Percentiles rank a stretch among this genome's conserved stretches.
Conservation (phyloP, 768 basidiomycete genomes). For the Mrakia blollopis region DNA sequence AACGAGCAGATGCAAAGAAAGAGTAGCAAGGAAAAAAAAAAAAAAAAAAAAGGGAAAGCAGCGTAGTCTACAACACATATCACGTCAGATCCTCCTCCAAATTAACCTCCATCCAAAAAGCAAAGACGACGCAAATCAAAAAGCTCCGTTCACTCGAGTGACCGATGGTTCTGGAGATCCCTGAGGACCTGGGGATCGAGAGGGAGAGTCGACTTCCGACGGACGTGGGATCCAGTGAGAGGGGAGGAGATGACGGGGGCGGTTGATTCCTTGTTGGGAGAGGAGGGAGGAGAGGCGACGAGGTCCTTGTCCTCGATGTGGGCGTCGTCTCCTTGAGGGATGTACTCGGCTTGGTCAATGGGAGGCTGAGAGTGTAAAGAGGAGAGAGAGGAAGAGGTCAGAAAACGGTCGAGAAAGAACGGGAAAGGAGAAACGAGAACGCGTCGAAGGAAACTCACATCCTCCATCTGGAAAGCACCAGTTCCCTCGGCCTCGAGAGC, state of each 20-base stretch:
- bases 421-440: slow-evolving; percentile 45
- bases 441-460: slow-evolving; percentile 43
- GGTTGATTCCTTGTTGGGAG: neutral
- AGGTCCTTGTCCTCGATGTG: neutral
- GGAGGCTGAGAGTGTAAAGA: slow-evolving; percentile 50
- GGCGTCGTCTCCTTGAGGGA: slow-evolving; percentile 40
- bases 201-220: slow-evolving; percentile 80
- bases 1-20: too few relatives aligned
- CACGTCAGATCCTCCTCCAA: too few relatives aligned
- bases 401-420: slow-evolving; percentile 30
- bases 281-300: neutral
- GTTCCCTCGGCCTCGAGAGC: slow-evolving; percentile 34
- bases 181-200: slow-evolving; percentile 84
- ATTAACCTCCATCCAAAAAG: too few relatives aligned
- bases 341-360: slow-evolving; percentile 61
- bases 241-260: slow-evolving; percentile 23
- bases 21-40: too few relatives aligned
- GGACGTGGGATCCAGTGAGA: slow-evolving; percentile 59
- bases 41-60: too few relatives aligned
- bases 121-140: neutral
- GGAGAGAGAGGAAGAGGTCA: neutral
- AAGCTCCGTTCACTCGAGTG: slow-evolving; percentile 33
- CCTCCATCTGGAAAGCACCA: slow-evolving; percentile 76
- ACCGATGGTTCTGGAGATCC: slow-evolving; percentile 71
- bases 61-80: too few relatives aligned